Base-by-base conservation (phyloP, 257 asterid genomes). In the Cynanchum wilfordii region DNA sequence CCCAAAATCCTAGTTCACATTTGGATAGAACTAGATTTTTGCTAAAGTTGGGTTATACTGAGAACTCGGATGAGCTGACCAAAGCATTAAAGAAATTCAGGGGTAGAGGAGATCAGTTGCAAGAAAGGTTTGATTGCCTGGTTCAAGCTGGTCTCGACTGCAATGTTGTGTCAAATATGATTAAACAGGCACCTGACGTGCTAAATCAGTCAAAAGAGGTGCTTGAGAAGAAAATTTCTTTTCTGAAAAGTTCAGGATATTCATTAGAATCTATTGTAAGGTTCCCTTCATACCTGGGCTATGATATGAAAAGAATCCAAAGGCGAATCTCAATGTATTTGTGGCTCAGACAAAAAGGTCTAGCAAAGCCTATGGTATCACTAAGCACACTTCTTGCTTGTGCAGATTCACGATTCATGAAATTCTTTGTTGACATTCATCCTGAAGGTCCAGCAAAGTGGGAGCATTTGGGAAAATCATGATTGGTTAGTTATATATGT, bases 91-190 rank as follows among this genome's bases (percentile, higher is more conserved):
- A 86, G 77, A 72, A 57, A 33, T 94, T 94, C 77, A 79, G 98
- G 27, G 98, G 98, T 78, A 85, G 97, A 83, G 98, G 96, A 54
- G 97, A 91, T 84, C 95, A 91, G 55, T 71, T 94, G 74, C 96
- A 91, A 79, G 98, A 89, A 86, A 91, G 97, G 74, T 94, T 94
- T 65, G 89, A 94, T 78, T 89, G 91, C 75, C 68, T 94, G 57
- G 89, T 94, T 29, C 78, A 70, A 52, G 91, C 97, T 38, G 99
- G 97, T 64, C 75, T 94, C 75, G 97, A 91, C 81, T 82, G 81
- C 79, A 85, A 86, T 75, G 80, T 75, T 27, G 97, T 85, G 33
- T 75, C 82, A 44, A 70, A 79, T 56, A 94, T 94, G 96, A 89
- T 94, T 57, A 94, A 82, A 76, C 89, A 71, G 75, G 96, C 87